Evolutionary conservation across 768 basidiomycete species (phyloP).

Genomic region (Holtermanniella nyarrowii): DNA sequence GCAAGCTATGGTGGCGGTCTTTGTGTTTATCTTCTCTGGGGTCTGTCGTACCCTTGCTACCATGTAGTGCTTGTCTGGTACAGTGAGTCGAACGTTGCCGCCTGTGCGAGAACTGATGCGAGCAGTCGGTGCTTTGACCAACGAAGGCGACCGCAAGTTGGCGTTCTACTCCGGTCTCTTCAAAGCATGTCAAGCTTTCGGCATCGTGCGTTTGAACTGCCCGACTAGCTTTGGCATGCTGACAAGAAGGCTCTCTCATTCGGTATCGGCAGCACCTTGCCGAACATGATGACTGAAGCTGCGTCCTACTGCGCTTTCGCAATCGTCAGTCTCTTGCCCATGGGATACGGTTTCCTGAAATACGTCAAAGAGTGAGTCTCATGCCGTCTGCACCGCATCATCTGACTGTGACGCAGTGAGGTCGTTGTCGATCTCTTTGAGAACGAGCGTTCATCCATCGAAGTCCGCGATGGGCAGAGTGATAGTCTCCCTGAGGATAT

Average conservation of each 20-base stretch:
- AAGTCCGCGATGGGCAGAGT: too few species aligned
- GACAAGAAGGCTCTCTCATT: neutral
- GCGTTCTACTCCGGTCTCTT: neutral
- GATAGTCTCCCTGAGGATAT: too few species aligned
- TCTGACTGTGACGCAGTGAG: neutral
- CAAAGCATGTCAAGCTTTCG: neutral
- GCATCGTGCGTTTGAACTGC: neutral
- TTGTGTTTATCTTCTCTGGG: neutral
- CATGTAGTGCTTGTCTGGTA: too few species aligned
- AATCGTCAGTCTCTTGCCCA: neutral
- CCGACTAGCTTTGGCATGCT: neutral
- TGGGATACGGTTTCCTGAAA: neutral
- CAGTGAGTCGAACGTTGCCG: too few species aligned
- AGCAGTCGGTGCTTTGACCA: neutral
- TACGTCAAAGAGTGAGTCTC: neutral
- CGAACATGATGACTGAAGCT: neutral
- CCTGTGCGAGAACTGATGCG: too few species aligned
- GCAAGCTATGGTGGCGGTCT: neutral
- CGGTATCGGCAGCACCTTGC: neutral
- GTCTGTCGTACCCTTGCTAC: neutral
- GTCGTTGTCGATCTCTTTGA: neutral
- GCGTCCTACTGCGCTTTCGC: neutral
- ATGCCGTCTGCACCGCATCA: neutral
- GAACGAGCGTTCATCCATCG: too few species aligned
- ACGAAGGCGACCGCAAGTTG: neutral